These are phyloP conservation scores for Oryza rufipogon DNA, from an alignment of 176 grass and related monocot species.

Conservation along the genomic window DNA sequence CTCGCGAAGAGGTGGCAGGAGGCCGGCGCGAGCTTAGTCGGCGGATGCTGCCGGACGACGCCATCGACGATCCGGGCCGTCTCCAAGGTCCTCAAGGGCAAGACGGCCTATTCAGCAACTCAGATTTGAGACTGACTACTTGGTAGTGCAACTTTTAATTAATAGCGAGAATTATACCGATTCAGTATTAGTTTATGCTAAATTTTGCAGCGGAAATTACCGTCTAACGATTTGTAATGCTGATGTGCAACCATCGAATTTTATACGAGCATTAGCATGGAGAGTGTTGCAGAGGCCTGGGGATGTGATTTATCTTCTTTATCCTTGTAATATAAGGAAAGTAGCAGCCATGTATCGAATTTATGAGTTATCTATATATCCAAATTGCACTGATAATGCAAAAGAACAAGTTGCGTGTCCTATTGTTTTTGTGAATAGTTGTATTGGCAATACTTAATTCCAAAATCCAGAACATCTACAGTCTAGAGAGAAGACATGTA, in stretches of 20 bases:
- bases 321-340: background rate
- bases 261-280: background rate
- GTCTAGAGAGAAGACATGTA: background rate
- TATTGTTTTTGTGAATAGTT: background rate
- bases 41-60: slow-evolving; percentile 80
- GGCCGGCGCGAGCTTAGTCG: slow-evolving; percentile 67
- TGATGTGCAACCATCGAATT: background rate
- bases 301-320: background rate
- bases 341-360: background rate
- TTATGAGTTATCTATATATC: background rate
- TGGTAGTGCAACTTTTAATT: background rate
- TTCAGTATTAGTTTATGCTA: background rate
- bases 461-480: background rate
- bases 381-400: background rate
- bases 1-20: slow-evolving; percentile 63
- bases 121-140: background rate
- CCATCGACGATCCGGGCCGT: slow-evolving; percentile 68
- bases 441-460: background rate
- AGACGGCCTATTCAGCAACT: slow-evolving; percentile 5
- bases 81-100: slow-evolving; percentile 59
- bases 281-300: background rate
- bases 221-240: background rate
- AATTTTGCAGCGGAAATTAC: background rate
- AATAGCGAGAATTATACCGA: slow-evolving; percentile 10
- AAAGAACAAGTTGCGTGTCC: background rate